Evolutionary conservation across 345 rosid genomes (phyloP).

Genomic region (Angophora floribunda): DNA sequence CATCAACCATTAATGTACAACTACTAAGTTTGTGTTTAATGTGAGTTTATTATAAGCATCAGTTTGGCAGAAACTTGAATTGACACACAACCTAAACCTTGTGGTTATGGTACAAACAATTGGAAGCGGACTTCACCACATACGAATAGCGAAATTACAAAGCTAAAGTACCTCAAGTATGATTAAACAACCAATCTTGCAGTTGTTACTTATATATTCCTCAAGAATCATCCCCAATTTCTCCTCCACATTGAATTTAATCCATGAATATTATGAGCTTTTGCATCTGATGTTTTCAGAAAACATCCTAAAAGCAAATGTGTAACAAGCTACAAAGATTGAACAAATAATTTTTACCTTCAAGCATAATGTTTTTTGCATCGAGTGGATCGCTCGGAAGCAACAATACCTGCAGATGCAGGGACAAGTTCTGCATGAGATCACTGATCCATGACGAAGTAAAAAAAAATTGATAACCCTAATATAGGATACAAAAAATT

Average conservation of each 20-base stretch:
- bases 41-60: not conserved
- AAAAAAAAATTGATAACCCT: not conserved
- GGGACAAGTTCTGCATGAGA: not conserved
- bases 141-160: not conserved
- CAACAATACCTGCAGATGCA: conserved; percentile 42
- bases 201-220: not conserved
- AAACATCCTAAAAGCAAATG: not conserved
- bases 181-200: not conserved
- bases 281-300: not conserved
- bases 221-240: not conserved
- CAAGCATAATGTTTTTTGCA: conserved; percentile 93
- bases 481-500: not conserved
- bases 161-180: not conserved
- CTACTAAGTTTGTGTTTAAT: not conserved
- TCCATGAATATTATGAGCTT: not conserved
- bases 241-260: not conserved
- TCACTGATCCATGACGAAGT: not conserved
- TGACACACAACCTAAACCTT: not conserved
- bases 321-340: not conserved
- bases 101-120: not conserved
- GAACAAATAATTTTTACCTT: conserved; percentile 40
- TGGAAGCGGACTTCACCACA: not conserved
- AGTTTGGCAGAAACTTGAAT: not conserved
- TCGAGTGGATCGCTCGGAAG: conserved; percentile 94
- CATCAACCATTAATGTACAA: not conserved